Percentiles rank a stretch among this genome's conserved stretches.
Evolutionary conservation across 2,329 filamentous ascomycete genomes (phyloP).

Genomic region (Pseudogymnoascus sp.): DNA sequence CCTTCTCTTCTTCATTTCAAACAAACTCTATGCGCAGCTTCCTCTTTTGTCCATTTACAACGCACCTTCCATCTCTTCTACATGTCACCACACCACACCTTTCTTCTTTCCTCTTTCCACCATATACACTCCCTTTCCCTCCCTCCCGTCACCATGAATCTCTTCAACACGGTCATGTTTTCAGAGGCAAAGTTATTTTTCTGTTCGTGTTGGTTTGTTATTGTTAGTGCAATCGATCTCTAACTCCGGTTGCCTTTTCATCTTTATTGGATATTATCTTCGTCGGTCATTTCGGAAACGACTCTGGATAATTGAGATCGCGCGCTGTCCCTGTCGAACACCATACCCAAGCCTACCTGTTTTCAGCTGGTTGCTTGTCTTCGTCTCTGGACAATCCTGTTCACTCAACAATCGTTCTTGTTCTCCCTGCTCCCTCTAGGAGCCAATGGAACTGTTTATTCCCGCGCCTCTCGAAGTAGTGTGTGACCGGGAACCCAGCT

Average conservation of each 20-base stretch:
- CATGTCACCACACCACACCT: neutral
- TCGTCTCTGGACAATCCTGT: neutral
- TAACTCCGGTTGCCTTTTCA: neutral
- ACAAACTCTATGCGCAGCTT: neutral
- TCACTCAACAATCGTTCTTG: neutral
- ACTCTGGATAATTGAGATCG: neutral
- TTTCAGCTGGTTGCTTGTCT: neutral
- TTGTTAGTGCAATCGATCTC: neutral
- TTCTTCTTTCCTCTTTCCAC: neutral
- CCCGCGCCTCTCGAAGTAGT: neutral
- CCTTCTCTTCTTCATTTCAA: neutral
- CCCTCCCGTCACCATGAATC: neutral
- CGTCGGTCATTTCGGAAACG: neutral
- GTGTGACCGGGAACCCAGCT: rapidly evolving
- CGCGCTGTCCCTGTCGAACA: neutral
- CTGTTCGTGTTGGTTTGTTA: neutral
- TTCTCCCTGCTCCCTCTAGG: neutral
- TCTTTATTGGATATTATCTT: neutral
- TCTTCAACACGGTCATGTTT: neutral
- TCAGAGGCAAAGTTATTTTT: neutral
- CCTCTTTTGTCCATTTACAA: neutral
- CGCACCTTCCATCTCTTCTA: neutral
- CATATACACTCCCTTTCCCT: neutral
- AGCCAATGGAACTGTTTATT: neutral
- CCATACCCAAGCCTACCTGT: neutral